Evolutionary conservation across 2,329 filamentous ascomycete species (phyloP), one percentile per base, ranked within the genome.

Genomic region (Epichloe elymi): DNA sequence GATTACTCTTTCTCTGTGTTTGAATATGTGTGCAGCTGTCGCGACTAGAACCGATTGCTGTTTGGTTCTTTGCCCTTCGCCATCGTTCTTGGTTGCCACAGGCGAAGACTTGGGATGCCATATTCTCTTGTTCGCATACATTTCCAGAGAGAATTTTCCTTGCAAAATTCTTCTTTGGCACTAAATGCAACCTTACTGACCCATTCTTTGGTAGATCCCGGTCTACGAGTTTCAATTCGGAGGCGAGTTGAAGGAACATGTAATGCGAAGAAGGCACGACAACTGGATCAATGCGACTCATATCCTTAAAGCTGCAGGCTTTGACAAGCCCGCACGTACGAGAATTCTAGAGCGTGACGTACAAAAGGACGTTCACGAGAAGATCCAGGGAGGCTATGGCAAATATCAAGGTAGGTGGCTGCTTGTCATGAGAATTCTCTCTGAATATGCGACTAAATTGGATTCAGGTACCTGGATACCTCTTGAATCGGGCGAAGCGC

Each of bases 271-370:
- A 48, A 83, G 91, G 54, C 79, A 82, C 49, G 93, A 98, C 67
- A 83, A 97, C 69, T 98, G 91, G 89, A 93, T 98, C 71, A 98
- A 98, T 74, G 93, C 93, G n/a, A 98, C 93, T 50, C 93, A 98
- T 65, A 97, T 98, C 54, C 74, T 98, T 46, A 98, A 98, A 65
- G 88, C 94, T 40, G 93, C 93, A 55, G 91, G 91, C 51, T 95
- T 95, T 63, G 93, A 98, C 69, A 98, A 98, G 69, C 93, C 93
- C 3, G 88, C 91, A 12, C 79, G 93, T 64, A 98, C 93, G 40
- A 81, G 93, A 56, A 97, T 98, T 52, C 78, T 98, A 5, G 93
- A 98, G 70, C 81, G 93, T 57, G 93, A 98, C 63, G 91, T 98
- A 7, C 93, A 98, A 63, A 95, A 95, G 67, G 91, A 94, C 42